Conservation (phyloP, 352 stramenopile species). For the Phytophthora podocarpi region DNA sequence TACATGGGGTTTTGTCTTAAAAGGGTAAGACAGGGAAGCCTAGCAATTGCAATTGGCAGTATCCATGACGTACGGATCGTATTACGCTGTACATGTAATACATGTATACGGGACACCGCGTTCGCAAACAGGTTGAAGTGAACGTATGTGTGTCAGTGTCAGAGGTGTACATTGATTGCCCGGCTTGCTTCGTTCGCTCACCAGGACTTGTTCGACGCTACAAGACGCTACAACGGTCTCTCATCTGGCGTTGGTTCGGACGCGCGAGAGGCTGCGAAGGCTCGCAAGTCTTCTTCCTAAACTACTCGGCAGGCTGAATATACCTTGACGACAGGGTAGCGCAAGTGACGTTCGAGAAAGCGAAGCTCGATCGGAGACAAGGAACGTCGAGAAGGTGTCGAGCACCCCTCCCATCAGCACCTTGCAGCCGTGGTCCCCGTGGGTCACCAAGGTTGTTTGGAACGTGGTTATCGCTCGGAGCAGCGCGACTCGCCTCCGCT, state of each 20-base stretch:
- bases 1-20: too few species aligned
- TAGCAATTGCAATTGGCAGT: too few species aligned
- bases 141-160: too few species aligned
- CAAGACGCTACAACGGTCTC: too few species aligned
- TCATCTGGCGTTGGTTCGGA: slow-evolving; percentile 13
- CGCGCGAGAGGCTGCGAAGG: slow-evolving; percentile 18
- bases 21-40: slow-evolving; percentile 3
- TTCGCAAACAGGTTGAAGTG: too few species aligned
- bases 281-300: slow-evolving; percentile 24
- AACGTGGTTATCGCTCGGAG: slow-evolving; percentile 38
- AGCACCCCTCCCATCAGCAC: slow-evolving; percentile 43
- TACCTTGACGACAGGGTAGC: slow-evolving; percentile 6
- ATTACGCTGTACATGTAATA: too few species aligned
- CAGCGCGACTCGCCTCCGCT: slow-evolving; percentile 28
- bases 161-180: slow-evolving; percentile 13
- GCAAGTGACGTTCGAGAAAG: slow-evolving; percentile 16
- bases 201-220: slow-evolving; percentile 1
- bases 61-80: too few species aligned
- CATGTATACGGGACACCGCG: too few species aligned
- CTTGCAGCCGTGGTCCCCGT: slow-evolving; percentile 42
- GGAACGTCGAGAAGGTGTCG: slow-evolving; percentile 32
- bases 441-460: slow-evolving; percentile 41
- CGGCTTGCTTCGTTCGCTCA: slow-evolving; percentile 17
- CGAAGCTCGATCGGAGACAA: slow-evolving; percentile 20
- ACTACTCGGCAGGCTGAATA: slow-evolving; percentile 14